Conservation (phyloP, 352 stramenopile species). For the Phytopythium aichiense region DNA sequence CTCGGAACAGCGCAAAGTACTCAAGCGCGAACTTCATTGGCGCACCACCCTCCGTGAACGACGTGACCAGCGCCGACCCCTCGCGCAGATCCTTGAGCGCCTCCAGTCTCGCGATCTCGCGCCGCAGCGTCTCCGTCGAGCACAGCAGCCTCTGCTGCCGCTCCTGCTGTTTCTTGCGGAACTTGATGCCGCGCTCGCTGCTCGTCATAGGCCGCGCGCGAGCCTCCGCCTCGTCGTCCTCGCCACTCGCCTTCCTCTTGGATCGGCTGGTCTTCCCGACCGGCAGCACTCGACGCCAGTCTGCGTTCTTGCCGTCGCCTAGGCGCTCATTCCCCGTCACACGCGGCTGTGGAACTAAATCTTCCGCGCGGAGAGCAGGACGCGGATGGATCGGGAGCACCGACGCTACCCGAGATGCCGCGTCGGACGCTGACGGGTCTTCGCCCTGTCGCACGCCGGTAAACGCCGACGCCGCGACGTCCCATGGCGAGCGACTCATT, state of each 20-base stretch:
- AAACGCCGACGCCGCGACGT: not conserved
- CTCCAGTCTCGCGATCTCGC: conserved; percentile 21
- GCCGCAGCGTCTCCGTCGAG: conserved; percentile 16
- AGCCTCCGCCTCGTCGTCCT: no score
- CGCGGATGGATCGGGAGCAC: not conserved
- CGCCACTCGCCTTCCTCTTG: not conserved
- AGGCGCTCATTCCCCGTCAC: not conserved
- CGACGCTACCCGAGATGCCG: not conserved
- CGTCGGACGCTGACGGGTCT: not conserved
- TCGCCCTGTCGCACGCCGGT: no score
- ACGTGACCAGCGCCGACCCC: conserved; percentile 15
- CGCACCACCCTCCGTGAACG: conserved; percentile 12
- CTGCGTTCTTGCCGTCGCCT: not conserved
- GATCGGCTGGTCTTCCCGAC: not conserved
- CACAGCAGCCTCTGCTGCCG: conserved; percentile 14
- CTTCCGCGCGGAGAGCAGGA: not conserved
- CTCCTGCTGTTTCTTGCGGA: conserved; percentile 21
- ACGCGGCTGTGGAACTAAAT: not conserved
- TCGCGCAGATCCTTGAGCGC: conserved; percentile 17
- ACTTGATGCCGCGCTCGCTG: conserved; percentile 26
- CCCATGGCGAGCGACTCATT: not conserved
- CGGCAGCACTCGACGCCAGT: not conserved
- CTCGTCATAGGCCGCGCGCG: conserved; percentile 12
- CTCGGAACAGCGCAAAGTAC: conserved; percentile 34
- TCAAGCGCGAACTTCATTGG: conserved; percentile 28